These are phyloP conservation scores for Salix purpurea DNA, from an alignment of 345 rosid species.

Conservation along the genomic window DNA sequence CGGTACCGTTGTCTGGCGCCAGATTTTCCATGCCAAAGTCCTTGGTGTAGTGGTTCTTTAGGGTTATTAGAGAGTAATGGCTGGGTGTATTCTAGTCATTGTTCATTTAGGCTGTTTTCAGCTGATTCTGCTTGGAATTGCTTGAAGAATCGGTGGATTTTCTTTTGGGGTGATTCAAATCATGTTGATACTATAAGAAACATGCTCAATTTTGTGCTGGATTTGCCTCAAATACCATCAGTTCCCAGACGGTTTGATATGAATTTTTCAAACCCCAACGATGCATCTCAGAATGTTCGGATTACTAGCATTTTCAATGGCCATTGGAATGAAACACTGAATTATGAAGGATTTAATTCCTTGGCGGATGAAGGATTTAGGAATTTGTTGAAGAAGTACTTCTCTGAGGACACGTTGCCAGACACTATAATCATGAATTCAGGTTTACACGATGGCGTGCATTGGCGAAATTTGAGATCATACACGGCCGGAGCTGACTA, in stretches of 20 bases:
- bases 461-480: slow-evolving; percentile 48
- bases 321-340: slow-evolving; percentile 76
- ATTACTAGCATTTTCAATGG: slow-evolving; percentile 96
- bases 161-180: slow-evolving; percentile 98
- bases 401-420: slow-evolving; percentile 61
- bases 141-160: slow-evolving; percentile 69
- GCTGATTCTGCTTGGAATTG: slow-evolving; percentile 74
- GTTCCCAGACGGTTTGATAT: slow-evolving; percentile 86
- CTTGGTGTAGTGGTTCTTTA: slow-evolving; percentile 83
- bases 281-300: slow-evolving; percentile 60
- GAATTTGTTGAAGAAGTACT: slow-evolving; percentile 62
- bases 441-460: slow-evolving; percentile 84
- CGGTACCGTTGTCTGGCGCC: slow-evolving; percentile 65
- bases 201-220: slow-evolving; percentile 73
- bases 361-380: slow-evolving; percentile 55
- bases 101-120: slow-evolving; percentile 61
- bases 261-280: slow-evolving; percentile 64
- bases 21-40: slow-evolving; percentile 58
- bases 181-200: slow-evolving; percentile 89
- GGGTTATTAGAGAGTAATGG: slow-evolving; percentile 87
- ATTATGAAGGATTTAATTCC: slow-evolving; percentile 86
- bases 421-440: slow-evolving; percentile 82
- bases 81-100: slow-evolving; percentile 90
- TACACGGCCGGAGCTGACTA: slow-evolving; percentile 57
- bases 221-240: slow-evolving; percentile 50